These are phyloP conservation scores for Colletotrichum lupini DNA, from an alignment of 2,329 filamentous ascomycete species.

Conservation along the genomic window DNA sequence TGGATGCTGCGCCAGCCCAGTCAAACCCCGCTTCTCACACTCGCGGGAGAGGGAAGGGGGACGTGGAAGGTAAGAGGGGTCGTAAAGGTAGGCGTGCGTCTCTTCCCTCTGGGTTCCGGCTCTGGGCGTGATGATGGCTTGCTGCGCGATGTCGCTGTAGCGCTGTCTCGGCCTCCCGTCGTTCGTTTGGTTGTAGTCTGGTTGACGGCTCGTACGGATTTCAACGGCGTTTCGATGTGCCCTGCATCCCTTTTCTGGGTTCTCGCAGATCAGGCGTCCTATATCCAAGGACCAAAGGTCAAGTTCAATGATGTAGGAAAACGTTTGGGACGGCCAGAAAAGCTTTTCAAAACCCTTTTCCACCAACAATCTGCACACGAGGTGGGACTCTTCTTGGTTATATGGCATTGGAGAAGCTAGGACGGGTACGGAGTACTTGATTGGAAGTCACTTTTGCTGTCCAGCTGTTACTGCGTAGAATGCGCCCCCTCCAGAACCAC, in stretches of 20 bases:
- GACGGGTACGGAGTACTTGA: conserved; percentile 8
- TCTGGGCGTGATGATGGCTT: conserved; percentile 16
- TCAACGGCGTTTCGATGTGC: neutral
- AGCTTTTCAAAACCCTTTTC: conserved; percentile 11
- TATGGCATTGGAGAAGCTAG: conserved; percentile 5
- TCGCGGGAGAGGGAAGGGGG: conserved; percentile 7
- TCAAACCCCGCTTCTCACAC: conserved; percentile 20
- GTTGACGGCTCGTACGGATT: neutral
- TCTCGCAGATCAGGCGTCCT: neutral
- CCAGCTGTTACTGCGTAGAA: conserved; percentile 4
- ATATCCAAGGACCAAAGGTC: neutral
- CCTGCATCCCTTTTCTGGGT: neutral
- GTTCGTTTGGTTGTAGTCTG: conserved; percentile 1
- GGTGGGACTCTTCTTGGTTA: conserved; percentile 27
- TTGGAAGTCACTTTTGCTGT: conserved; percentile 20
- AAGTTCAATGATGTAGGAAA: neutral
- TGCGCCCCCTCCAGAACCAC: neutral
- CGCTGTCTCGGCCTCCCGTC: conserved; percentile 18
- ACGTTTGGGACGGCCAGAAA: conserved; percentile 12
- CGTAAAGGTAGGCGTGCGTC: conserved; percentile 3
- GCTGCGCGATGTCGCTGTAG: conserved; percentile 17
- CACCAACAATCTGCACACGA: neutral
- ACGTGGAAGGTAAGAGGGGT: neutral
- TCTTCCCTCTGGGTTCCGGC: neutral
- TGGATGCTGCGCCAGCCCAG: conserved; percentile 18